phyloP scores from a whole-genome alignment of 495 filamentous ascomycete species.

The Parmelia sp. region DNA sequence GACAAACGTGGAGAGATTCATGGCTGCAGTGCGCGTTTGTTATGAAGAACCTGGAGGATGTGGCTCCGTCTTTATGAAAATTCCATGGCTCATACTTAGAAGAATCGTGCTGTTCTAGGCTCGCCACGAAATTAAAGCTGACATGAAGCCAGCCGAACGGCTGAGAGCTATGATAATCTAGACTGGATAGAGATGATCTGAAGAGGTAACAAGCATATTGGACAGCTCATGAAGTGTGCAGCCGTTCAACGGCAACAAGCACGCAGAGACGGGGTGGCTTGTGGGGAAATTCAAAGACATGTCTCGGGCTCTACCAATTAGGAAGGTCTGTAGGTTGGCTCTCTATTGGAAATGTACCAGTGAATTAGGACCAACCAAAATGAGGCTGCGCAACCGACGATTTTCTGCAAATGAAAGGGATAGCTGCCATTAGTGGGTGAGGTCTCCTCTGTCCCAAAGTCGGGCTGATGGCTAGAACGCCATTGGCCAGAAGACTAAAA shows the following conservation, averaged over 20 bases:
- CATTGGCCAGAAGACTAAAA: conserved; percentile 9
- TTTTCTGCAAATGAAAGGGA: background rate
- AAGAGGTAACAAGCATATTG: too few species aligned
- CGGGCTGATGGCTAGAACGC: conserved; percentile 6
- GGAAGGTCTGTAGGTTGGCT: conserved; percentile 2
- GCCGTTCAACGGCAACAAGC: background rate
- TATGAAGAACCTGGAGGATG: background rate
- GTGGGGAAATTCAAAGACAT: background rate
- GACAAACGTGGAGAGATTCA: background rate
- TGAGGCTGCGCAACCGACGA: background rate
- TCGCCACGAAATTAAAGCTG: background rate
- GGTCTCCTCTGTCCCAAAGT: background rate
- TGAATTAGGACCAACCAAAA: background rate
- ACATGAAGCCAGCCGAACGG: background rate
- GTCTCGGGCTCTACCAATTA: background rate
- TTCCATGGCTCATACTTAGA: background rate
- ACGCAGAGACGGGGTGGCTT: background rate
- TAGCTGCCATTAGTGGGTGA: background rate
- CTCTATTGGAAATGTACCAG: background rate
- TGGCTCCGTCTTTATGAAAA: background rate
- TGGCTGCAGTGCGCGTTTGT: background rate
- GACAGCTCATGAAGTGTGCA: background rate
- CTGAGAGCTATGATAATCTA: background rate
- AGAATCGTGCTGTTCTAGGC: background rate
- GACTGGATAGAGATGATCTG: background rate